Conservation (phyloP, 2,329 filamentous ascomycete genomes). For the Aureobasidium sp. region DNA sequence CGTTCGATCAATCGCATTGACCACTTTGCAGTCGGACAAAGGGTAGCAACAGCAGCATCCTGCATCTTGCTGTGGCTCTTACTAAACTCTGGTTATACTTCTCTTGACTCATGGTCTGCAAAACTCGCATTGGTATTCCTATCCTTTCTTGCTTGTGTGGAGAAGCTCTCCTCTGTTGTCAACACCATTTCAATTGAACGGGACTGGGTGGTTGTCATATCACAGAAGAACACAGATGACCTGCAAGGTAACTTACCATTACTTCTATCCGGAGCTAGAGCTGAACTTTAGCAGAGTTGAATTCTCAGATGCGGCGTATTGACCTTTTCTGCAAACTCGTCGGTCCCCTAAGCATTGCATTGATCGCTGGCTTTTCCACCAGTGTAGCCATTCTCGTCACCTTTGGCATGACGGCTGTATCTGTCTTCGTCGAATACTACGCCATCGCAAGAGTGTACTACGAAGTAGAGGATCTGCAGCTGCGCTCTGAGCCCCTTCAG, state of each 20-base stretch:
- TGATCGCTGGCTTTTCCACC: constrained; percentile 41
- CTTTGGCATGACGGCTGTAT: constrained; percentile 41
- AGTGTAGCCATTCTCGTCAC: constrained; percentile 40
- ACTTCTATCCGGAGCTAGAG: neutral
- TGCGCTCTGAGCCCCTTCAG: neutral
- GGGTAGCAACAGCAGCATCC: constrained; percentile 20
- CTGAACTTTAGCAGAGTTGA: constrained; percentile 29
- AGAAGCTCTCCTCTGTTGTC: constrained; percentile 57
- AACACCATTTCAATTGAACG: constrained; percentile 62
- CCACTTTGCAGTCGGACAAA: constrained; percentile 22
- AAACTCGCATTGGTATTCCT: constrained; percentile 24
- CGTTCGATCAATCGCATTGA: neutral
- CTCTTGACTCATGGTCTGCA: constrained; percentile 6
- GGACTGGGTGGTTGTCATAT: constrained; percentile 56
- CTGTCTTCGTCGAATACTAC: constrained; percentile 44
- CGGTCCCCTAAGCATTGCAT: constrained; percentile 43
- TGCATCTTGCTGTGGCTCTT: constrained; percentile 10
- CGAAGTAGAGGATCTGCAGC: constrained; percentile 8
- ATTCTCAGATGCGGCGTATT: constrained; percentile 51
- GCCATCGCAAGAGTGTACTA: constrained; percentile 37
- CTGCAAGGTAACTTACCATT: constrained; percentile 11
- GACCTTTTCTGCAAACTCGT: constrained; percentile 51
- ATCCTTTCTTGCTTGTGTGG: constrained; percentile 54
- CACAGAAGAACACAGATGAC: constrained; percentile 29
- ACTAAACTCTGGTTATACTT: constrained; percentile 6